Evolutionary conservation across 2,329 filamentous ascomycete species (phyloP).

Genomic region (Salinomyces thailandicus): DNA sequence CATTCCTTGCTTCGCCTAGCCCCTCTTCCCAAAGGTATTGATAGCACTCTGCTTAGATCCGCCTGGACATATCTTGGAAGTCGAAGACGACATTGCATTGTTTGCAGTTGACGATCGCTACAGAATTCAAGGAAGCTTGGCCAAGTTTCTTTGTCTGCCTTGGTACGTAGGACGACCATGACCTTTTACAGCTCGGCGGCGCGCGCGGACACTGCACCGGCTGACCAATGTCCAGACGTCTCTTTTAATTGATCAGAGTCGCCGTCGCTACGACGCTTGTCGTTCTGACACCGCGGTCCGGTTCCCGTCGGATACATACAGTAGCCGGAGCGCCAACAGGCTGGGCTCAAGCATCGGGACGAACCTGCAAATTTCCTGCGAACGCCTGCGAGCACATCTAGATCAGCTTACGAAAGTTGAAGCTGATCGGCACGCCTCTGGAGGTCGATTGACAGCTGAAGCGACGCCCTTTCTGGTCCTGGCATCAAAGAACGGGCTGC

Average conservation of each 20-base stretch:
- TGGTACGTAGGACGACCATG: constrained; percentile 8
- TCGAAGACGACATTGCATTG: constrained; percentile 5
- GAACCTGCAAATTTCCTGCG: constrained; percentile 29
- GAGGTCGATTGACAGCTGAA: constrained; percentile 10
- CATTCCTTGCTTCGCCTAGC: neutral
- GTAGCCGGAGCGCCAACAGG: constrained; percentile 23
- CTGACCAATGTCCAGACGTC: constrained; percentile 14
- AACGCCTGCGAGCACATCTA: constrained; percentile 24
- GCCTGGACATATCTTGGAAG: neutral
- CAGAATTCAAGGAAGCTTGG: constrained; percentile 1
- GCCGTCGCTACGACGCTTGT: constrained; percentile 20
- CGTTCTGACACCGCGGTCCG: constrained; percentile 19
- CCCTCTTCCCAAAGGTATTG: neutral
- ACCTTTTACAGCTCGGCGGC: constrained; percentile 7
- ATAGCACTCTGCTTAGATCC: neutral
- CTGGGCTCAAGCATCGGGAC: constrained; percentile 21
- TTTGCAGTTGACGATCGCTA: constrained; percentile 17
- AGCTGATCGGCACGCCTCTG: constrained; percentile 1
- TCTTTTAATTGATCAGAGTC: constrained; percentile 15
- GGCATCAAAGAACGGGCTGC: constrained; percentile 19
- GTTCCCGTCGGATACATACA: constrained; percentile 22
- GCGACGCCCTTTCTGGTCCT: constrained; percentile 15
- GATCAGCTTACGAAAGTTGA: constrained; percentile 3
- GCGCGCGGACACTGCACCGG: constrained; percentile 11
- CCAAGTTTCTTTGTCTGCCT: constrained; percentile 14